Base-by-base conservation (phyloP, 352 stramenopile species). In the Nannochloropsis limnetica region DNA sequence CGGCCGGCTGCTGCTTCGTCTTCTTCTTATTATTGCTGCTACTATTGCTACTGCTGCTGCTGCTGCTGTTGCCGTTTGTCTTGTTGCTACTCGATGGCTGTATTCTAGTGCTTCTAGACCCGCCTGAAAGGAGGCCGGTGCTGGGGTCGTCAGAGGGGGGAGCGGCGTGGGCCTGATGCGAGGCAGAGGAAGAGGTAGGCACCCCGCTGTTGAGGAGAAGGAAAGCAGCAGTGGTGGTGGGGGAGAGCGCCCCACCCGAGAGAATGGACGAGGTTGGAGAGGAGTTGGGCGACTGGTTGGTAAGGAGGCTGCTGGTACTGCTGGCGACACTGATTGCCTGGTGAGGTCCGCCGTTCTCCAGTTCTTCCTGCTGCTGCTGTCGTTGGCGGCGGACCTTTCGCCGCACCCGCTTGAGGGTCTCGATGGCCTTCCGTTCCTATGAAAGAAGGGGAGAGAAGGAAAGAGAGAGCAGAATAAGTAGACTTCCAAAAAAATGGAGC, bases 311-410 rank as follows among this genome's bases (percentile, higher is more conserved):
- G 61, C 61, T 74, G 61, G 61, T 74, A 74, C 61, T 74, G 22
- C 61, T 74, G 61, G n/a, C 25, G n/a, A 29, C 61, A 22, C 61
- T 74, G 61, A 74, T 31, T 22, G 11, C 61, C n/a, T 74, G 6
- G 15, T 74, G 61, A 31, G 15, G 61, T 29, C 61, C 61, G n/a
- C 5, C 3, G 3, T 14, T 1, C 8, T 49, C 37, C 61, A 31
- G n/a, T 29, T 74, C 25, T 25, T 74, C n/a, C 61, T 74, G 61
- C 61, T 74, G 61, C n/a, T 74, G 61, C 61, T 74, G 61, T 31
- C 25, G 61, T 9, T 23, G 61, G 25, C 61, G 61, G 11, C 61
- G 61, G 11, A 74, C 61, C 25, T 74, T 74, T 22, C 61, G 61
- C 11, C 61, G 61, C 25, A 74, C 61, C 15, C 61, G 61, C n/a